Evolutionary conservation across 2,329 filamentous ascomycete genomes (phyloP), one percentile per base, ranked within the genome.

Genomic region (Colletotrichum aenigma): DNA sequence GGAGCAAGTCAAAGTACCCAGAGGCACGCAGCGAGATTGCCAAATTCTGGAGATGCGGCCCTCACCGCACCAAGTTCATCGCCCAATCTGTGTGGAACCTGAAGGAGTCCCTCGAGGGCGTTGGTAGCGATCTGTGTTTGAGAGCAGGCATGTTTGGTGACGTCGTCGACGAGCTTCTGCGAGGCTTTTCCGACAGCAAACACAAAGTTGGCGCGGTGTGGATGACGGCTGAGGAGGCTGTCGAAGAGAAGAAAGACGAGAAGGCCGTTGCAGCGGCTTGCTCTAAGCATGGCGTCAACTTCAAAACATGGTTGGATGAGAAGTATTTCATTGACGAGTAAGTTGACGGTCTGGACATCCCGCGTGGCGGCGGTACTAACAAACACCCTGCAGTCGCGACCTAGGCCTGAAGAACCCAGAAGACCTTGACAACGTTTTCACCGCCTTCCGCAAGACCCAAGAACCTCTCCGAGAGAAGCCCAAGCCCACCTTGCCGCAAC

Each of bases 311-410:
- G 91, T 83, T 84, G 1, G 94, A 96, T 79, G 94, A 96, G 83
- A 96, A 96, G 81, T 96, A 94, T 79, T 93, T 93, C 75, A 88
- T 96, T 66, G 93, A 96, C 79, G 94, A 96, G 94, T 96, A 86
- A 84, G 93, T 90, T 28, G 8, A 16, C 9, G 6, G 18, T 24
- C 3, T 15, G 2, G 15, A 16, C 9, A 13, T 16, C 18, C 13
- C 18, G 34, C 69, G 70, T 77, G 9, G 18, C 5, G 43, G 43
- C n/a, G 78, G 7, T n/a, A 66, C 79, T 81, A 74, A 83, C 70
- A 5, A 55, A 7, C 61, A 3, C 7, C 28, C 21, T 34, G 21
- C 70, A 96, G 94, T 78, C 92, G 92, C 26, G 94, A 96, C 80
- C 82, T 94, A 0, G 89, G 91, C 0, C 87, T 94, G 62, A 81